Evolutionary conservation across 805 yeast genomes (phyloP).

Genomic region (Torulaspora maleeae): DNA sequence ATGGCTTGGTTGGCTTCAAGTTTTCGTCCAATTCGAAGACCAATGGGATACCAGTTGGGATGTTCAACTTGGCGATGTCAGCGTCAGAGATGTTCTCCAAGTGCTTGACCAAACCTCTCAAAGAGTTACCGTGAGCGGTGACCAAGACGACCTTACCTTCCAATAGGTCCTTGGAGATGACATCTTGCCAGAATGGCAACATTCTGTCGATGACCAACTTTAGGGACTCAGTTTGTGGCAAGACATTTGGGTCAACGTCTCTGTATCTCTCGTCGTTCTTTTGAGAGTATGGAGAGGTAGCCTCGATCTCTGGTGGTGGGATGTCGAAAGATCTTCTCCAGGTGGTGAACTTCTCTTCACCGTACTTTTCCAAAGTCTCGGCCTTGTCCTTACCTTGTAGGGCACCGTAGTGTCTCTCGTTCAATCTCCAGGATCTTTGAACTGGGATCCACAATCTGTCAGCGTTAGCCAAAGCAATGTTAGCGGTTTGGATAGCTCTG

Average conservation of each 20-base stretch:
- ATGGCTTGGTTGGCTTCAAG: conserved; percentile 85
- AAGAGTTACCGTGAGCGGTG: conserved; percentile 98
- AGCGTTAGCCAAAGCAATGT: conserved; percentile 83
- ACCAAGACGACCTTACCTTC: conserved; percentile 85
- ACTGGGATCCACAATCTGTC: conserved; percentile 90
- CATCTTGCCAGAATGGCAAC: conserved; percentile 95
- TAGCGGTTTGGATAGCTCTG: conserved; percentile 96
- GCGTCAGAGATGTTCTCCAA: conserved; percentile 89
- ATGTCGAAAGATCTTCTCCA: conserved; percentile 97
- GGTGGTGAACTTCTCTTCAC: conserved; percentile 88
- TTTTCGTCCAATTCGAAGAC: conserved; percentile 88
- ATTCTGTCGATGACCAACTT: conserved; percentile 92
- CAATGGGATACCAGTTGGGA: conserved; percentile 98
- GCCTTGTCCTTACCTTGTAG: conserved; percentile 98
- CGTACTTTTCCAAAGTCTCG: conserved; percentile 79
- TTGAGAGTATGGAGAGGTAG: conserved; percentile 77
- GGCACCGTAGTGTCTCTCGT: conserved; percentile 99
- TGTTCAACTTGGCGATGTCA: conserved; percentile 90
- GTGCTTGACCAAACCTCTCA: conserved; percentile 94
- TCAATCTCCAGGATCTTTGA: conserved; percentile 94
- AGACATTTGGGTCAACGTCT: conserved; percentile 74
- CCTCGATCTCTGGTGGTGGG: conserved; percentile 88
- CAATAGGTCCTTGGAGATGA: conserved; percentile 77
- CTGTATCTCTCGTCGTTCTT: conserved; percentile 78
- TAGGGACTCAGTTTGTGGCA: conserved; percentile 93